These are phyloP conservation scores for Funneliformis geosporum DNA, from an alignment of 192 early-diverging fungal species.

Conservation along the genomic window DNA sequence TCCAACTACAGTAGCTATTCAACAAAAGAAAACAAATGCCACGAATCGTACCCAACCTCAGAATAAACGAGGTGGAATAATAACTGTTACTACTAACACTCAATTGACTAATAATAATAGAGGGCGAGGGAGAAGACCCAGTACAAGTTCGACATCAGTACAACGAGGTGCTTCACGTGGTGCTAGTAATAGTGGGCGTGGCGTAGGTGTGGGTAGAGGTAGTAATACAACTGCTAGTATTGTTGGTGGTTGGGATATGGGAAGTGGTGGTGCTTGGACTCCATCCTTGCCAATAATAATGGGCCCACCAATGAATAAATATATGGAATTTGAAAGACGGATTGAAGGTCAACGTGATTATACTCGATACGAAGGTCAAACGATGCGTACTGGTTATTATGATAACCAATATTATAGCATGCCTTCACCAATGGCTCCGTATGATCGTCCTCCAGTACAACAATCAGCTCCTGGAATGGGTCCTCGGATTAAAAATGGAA, in stretches of 20 bases:
- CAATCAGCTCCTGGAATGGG: slow-evolving; percentile 25
- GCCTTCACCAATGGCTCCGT: slow-evolving; percentile 24
- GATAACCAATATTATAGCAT: slow-evolving; percentile 32
- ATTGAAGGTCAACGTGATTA: slow-evolving; percentile 32
- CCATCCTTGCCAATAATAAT: slow-evolving; percentile 14
- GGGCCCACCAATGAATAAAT: slow-evolving; percentile 16
- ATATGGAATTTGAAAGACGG: slow-evolving; percentile 33
- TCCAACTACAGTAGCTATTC: neutral
- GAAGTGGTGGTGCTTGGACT: neutral
- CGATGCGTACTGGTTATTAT: slow-evolving; percentile 31
- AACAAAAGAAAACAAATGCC: slow-evolving; percentile 32
- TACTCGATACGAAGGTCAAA: slow-evolving; percentile 25
- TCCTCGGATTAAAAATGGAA: slow-evolving; percentile 24
- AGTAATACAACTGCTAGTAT: slow-evolving; percentile 13
- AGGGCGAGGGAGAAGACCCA: slow-evolving; percentile 24
- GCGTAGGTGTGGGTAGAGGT: slow-evolving; percentile 24
- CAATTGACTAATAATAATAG: slow-evolving; percentile 9
- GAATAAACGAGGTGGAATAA: slow-evolving; percentile 17
- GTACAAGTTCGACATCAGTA: slow-evolving; percentile 20
- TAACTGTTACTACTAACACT: neutral
- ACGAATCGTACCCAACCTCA: neutral
- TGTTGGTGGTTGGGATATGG: slow-evolving; percentile 26
- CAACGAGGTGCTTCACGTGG: slow-evolving; percentile 14
- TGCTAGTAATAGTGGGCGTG: slow-evolving; percentile 14
- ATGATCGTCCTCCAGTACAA: slow-evolving; percentile 32